Conservation (phyloP, 192 early-diverging fungal species). For the Phlyctochytrium planicorne region DNA sequence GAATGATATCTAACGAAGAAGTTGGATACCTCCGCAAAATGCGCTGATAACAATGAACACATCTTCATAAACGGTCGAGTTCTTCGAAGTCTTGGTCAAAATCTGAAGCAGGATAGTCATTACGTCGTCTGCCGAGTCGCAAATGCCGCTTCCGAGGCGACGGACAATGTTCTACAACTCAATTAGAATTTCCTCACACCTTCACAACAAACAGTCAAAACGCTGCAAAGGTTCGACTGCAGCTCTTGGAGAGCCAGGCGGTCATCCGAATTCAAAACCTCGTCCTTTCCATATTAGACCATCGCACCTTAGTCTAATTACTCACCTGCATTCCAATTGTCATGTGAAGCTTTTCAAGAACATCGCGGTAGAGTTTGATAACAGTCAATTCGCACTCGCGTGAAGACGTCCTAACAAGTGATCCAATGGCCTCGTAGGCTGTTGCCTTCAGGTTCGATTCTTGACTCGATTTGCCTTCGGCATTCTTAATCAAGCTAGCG, state of each 20-base stretch:
- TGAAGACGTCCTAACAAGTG: slow-evolving; percentile 59
- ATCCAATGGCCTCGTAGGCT: slow-evolving; percentile 91
- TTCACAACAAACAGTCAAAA: slow-evolving; percentile 66
- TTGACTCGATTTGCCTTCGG: slow-evolving; percentile 51
- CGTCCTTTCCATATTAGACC: slow-evolving; percentile 43
- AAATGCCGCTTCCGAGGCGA: slow-evolving; percentile 70
- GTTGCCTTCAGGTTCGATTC: slow-evolving; percentile 88
- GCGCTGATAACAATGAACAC: slow-evolving; percentile 90
- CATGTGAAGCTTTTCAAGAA: slow-evolving; percentile 77
- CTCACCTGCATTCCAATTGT: slow-evolving; percentile 60
- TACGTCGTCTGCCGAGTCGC: slow-evolving; percentile 77
- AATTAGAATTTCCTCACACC: neutral
- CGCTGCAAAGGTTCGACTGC: slow-evolving; percentile 90
- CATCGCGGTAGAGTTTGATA: slow-evolving; percentile 68
- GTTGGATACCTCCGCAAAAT: slow-evolving; percentile 62
- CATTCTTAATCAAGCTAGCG: slow-evolving; percentile 51
- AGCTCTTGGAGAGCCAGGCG: slow-evolving; percentile 76
- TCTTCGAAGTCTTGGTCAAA: slow-evolving; percentile 67
- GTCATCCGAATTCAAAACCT: slow-evolving; percentile 84
- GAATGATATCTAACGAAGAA: slow-evolving; percentile 2
- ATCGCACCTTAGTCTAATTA: slow-evolving; percentile 14
- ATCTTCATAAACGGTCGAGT: slow-evolving; percentile 88
- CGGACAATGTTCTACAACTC: slow-evolving; percentile 68
- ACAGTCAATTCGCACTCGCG: slow-evolving; percentile 78
- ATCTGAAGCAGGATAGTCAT: slow-evolving; percentile 87